Base-by-base conservation (phyloP, 208 protist genomes). In the Wallacemonas sp. region DNA sequence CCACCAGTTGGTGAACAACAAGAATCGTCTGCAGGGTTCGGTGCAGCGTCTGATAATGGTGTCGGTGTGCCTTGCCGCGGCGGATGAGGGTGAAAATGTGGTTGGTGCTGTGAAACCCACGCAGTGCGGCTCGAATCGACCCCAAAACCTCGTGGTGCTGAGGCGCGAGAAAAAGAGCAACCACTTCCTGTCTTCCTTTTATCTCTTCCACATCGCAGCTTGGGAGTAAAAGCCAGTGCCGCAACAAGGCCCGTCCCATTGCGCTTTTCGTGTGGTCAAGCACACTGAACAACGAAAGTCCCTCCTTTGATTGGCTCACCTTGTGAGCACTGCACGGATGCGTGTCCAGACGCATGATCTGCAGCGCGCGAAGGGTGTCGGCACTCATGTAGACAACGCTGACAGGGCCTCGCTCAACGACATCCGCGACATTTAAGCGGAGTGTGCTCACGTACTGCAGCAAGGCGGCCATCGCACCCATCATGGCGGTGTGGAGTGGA, bases 301-400 rank as follows among this genome's bases (percentile, higher is more conserved):
- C 91, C 28, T 96, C 91, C 64, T 96, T 96, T 9, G 82, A 62
- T 1, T 75, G 55, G n/a, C 88, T 82, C 22, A 88, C 77, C 1
- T 84, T 82, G 41, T 94, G 88, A 34, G 74, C 83, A 44, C 77
- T 80, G 70, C 85, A 91, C 38, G 90, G 90, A 70, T 96, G 90
- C 15, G 36, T 46, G 44, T 96, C 90, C 17, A 72, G 74, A 9
- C 90, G 85, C n/a, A 74, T 77, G 31, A 96, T 66, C 74, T 94
- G 90, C 34, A 94, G 72, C 26, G 59, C 66, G 33, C 77, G 67
- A 6, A 77, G 55, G 15, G 79, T 87, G 0, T 80, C 74, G 5
- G 71, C 54, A 31, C 84, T 81, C 1, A 96, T 41, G 62, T 86
- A 91, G 19, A 96, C 31, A 8, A 91, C 49, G 22, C 80, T 70